Percentiles rank a stretch among this genome's conserved stretches.
Evolutionary conservation across 2,329 filamentous ascomycete genomes (phyloP).

Genomic region (Dissoconium aciculare): DNA sequence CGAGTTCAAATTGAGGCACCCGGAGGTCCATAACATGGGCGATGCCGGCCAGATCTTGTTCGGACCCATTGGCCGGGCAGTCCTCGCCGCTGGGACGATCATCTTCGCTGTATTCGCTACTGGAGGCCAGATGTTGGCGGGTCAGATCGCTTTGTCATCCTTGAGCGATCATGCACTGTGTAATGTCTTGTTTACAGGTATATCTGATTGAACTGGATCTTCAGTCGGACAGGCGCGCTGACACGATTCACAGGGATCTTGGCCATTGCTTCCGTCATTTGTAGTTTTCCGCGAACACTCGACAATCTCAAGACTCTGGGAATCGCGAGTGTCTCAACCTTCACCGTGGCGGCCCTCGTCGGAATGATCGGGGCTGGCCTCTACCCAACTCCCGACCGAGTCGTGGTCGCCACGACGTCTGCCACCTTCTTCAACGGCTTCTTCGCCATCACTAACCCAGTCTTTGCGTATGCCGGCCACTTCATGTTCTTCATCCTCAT

Average conservation of each 20-base stretch:
- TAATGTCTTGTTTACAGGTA: constrained; percentile 35
- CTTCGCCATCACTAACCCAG: constrained; percentile 36
- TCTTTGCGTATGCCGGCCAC: constrained; percentile 39
- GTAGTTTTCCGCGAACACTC: constrained; percentile 36
- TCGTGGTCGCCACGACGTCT: constrained; percentile 26
- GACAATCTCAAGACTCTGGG: constrained; percentile 36
- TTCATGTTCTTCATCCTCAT: constrained; percentile 42
- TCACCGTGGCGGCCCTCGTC: constrained; percentile 36
- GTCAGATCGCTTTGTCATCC: constrained; percentile 35
- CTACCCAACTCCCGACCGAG: constrained; percentile 25
- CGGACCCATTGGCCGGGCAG: constrained; percentile 16
- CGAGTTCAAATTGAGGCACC: constrained; percentile 28
- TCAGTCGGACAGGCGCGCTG: constrained; percentile 31
- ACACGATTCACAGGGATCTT: too few relatives aligned
- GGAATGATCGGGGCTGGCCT: constrained; percentile 37
- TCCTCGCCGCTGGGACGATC: constrained; percentile 30
- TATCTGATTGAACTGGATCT: too few relatives aligned
- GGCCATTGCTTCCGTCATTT: constrained; percentile 33
- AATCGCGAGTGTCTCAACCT: constrained; percentile 32
- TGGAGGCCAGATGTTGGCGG: constrained; percentile 37
- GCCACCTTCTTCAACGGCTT: constrained; percentile 33
- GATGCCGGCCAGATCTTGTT: constrained; percentile 24
- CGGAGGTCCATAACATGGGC: constrained; percentile 25
- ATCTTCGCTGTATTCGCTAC: constrained; percentile 39
- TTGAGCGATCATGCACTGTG: constrained; percentile 36